A percentile compares a stretch with the other conserved stretches of the same genome.
Evolutionary conservation across 2,329 filamentous ascomycete species (phyloP).

Genomic region (Diaporthe humulicola): DNA sequence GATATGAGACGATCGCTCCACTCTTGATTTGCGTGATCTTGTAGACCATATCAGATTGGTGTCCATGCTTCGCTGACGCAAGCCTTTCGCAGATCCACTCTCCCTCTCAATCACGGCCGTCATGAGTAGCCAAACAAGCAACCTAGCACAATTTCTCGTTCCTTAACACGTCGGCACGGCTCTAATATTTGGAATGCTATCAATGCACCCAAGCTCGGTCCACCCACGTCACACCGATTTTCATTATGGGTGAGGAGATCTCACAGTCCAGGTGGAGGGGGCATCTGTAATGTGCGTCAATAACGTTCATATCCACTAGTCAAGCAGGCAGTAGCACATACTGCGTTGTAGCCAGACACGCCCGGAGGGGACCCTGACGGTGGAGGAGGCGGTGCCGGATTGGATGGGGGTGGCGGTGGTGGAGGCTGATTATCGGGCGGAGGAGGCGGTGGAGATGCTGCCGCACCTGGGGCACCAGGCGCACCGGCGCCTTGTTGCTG

Average conservation of each 20-base stretch:
- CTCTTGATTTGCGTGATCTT: not conserved
- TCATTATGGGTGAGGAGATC: not conserved
- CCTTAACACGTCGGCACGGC: slow-evolving; percentile 7
- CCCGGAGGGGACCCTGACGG: slow-evolving; percentile 67
- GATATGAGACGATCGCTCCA: not conserved
- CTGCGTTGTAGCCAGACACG: slow-evolving; percentile 71
- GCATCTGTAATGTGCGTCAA: slow-evolving; percentile 57
- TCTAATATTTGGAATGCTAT: not conserved
- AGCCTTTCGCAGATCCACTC: not conserved
- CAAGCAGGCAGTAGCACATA: slow-evolving; percentile 55
- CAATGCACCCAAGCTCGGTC: not conserved
- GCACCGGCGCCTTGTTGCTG: slow-evolving; percentile 61
- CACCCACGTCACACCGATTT: not conserved
- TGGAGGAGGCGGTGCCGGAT: slow-evolving; percentile 68
- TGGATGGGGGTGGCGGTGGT: slow-evolving; percentile 71
- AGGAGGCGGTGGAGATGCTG: slow-evolving; percentile 68
- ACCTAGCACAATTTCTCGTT: not conserved
- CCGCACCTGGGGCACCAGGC: slow-evolving; percentile 52
- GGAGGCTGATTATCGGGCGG: slow-evolving; percentile 66
- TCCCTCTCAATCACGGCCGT: not conserved
- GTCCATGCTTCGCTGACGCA: not conserved
- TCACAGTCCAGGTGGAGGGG: slow-evolving; percentile 69
- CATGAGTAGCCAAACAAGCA: not conserved
- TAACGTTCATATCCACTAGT: slow-evolving; percentile 17
- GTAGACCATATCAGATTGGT: not conserved